Percentiles rank a stretch among this genome's conserved stretches.
These are phyloP conservation scores for Phytopythium ostracodes DNA, from an alignment of 352 stramenopile species.

Conservation along the genomic window DNA sequence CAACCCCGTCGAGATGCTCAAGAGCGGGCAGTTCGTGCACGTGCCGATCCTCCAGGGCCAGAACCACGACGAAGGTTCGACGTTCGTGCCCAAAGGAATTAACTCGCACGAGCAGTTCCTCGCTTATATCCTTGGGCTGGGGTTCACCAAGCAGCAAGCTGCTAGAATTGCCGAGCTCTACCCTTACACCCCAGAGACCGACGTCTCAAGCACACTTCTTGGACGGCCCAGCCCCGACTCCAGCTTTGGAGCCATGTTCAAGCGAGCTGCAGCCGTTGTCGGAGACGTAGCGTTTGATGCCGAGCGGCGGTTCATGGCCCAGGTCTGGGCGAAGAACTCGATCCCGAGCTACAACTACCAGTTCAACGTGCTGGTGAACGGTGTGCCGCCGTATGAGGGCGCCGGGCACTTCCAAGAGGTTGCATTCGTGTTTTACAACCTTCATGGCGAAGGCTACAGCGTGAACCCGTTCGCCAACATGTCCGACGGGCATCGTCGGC, in stretches of 20 bases:
- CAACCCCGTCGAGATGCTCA: constrained; percentile 14
- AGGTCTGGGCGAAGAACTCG: constrained; percentile 19
- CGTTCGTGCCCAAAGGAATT: constrained; percentile 20
- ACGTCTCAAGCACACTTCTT: constrained; percentile 15
- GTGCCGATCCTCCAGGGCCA: constrained; percentile 25
- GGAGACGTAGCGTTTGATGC: constrained; percentile 22
- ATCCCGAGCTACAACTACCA: constrained; percentile 24
- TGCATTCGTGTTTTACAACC: constrained; percentile 28
- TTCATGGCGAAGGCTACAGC: constrained; percentile 21
- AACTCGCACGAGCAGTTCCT: constrained; percentile 22
- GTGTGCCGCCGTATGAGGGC: constrained; percentile 12
- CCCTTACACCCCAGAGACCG: constrained; percentile 21
- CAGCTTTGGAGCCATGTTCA: constrained; percentile 24
- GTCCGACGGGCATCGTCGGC: constrained; percentile 14
- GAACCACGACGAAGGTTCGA: constrained; percentile 26
- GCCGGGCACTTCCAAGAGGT: constrained; percentile 23
- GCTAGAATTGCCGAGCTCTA: constrained; percentile 17
- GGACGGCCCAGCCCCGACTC: constrained; percentile 17
- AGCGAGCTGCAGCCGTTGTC: constrained; percentile 17
- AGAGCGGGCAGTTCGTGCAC: constrained; percentile 23
- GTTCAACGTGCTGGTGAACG: constrained; percentile 20
- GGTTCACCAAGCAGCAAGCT: constrained; percentile 16
- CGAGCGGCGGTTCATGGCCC: constrained; percentile 20
- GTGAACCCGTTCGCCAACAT: constrained; percentile 18
- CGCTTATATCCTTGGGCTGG: constrained; percentile 14